Conservation (phyloP, 2,329 filamentous ascomycete species). For the Lasiodiplodia hormozganensis region DNA sequence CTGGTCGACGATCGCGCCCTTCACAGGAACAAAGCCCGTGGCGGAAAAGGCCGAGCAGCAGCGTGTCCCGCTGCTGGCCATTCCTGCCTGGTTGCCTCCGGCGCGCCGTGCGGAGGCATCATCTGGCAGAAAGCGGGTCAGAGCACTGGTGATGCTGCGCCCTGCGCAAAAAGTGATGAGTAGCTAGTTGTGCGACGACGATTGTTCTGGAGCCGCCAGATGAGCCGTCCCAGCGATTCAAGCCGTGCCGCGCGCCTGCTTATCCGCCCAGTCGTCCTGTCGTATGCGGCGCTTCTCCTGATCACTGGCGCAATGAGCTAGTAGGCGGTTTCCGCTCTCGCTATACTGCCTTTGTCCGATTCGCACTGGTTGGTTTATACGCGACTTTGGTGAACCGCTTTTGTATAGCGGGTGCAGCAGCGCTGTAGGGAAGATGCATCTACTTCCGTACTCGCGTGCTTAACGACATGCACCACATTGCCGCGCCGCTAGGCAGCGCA, state of each 20-base stretch:
- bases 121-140: constrained; percentile 19
- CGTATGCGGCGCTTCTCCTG: neutral
- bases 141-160: neutral
- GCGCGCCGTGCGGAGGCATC: constrained; percentile 9
- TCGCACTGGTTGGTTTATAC: neutral
- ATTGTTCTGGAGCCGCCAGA: neutral
- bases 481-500: constrained; percentile 3
- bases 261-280: neutral
- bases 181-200: neutral
- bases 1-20: constrained; percentile 4
- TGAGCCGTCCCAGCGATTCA: constrained; percentile 5
- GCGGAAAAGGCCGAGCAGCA: neutral
- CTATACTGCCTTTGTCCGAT: neutral
- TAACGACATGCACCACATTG: neutral
- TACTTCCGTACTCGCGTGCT: neutral
- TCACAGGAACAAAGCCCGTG: neutral
- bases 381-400: neutral
- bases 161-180: neutral
- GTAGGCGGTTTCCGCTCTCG: neutral
- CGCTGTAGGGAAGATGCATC: neutral
- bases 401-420: neutral
- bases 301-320: neutral
- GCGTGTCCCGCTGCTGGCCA: neutral
- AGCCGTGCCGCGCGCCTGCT: constrained; percentile 9
- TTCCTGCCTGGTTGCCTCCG: neutral